Percentiles rank a stretch among this genome's conserved stretches.
phyloP scores from a whole-genome alignment of 257 asterid species.

The Solanum raphanifolium region DNA sequence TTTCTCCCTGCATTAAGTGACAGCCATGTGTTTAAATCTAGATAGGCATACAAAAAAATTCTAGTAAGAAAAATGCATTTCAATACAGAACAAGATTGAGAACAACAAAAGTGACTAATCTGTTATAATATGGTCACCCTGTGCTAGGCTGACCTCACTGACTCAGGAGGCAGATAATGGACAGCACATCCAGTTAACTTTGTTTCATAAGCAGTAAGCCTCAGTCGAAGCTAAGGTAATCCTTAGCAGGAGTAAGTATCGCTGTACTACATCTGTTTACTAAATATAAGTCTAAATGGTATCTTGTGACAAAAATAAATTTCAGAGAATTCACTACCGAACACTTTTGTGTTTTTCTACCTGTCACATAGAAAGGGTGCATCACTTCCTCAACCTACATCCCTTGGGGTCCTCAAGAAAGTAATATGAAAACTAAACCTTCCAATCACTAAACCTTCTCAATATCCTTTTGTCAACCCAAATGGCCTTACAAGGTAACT shows the following conservation, averaged over 20 bases:
- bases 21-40: background rate
- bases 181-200: background rate
- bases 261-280: background rate
- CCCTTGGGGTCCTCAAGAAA: background rate
- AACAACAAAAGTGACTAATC: background rate
- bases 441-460: background rate
- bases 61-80: background rate
- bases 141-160: background rate
- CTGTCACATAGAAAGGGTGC: background rate
- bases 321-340: background rate
- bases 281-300: background rate
- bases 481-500: background rate
- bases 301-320: background rate
- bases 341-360: background rate
- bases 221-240: background rate
- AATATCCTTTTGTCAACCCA: background rate
- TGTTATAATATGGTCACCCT: background rate
- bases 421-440: background rate
- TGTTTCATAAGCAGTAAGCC: background rate
- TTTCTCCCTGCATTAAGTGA: conserved; percentile 61
- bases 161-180: background rate
- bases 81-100: background rate
- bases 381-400: background rate
- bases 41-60: background rate
- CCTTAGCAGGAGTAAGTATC: background rate